Conservation (phyloP, 2,329 filamentous ascomycete species). For the Diaporthe longicolla region DNA sequence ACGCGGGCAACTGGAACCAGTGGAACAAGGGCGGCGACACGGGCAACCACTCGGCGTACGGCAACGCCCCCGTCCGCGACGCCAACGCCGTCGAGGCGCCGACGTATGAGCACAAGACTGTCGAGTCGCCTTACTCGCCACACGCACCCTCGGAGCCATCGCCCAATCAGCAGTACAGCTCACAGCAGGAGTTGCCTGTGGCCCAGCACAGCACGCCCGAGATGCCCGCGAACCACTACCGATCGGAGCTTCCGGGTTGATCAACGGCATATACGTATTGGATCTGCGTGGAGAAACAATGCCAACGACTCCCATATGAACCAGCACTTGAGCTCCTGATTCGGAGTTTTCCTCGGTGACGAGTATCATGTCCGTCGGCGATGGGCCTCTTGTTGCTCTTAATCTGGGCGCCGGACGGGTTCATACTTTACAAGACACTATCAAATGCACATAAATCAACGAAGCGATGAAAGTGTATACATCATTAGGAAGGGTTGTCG, state of each 20-base stretch:
- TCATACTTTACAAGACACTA: neutral
- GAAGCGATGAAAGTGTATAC: neutral
- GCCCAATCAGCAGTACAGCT: neutral
- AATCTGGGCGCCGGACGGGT: neutral
- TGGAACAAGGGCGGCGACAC: slow-evolving; percentile 13
- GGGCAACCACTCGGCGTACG: slow-evolving; percentile 21
- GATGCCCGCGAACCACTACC: slow-evolving; percentile 6
- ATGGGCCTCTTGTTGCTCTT: neutral
- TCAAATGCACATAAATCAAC: neutral
- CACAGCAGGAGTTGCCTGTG: neutral
- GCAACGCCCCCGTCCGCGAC: slow-evolving; percentile 1
- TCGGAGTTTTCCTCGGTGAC: neutral
- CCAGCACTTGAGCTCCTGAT: too few relatives aligned
- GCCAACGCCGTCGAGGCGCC: slow-evolving; percentile 32
- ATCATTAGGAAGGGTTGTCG: neutral
- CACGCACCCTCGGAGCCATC: neutral
- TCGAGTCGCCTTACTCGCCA: neutral
- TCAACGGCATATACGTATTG: neutral
- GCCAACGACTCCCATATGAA: neutral
- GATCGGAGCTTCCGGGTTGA: slow-evolving; percentile 7
- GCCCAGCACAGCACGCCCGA: neutral
- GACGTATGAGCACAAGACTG: slow-evolving; percentile 10
- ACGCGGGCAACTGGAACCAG: slow-evolving; percentile 9
- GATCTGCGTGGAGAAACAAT: neutral
- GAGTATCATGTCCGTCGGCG: neutral